Evolutionary conservation across 202 grass and related monocot genomes (phyloP), one percentile per base, ranked within the genome.

Genomic region (Setaria italica): DNA sequence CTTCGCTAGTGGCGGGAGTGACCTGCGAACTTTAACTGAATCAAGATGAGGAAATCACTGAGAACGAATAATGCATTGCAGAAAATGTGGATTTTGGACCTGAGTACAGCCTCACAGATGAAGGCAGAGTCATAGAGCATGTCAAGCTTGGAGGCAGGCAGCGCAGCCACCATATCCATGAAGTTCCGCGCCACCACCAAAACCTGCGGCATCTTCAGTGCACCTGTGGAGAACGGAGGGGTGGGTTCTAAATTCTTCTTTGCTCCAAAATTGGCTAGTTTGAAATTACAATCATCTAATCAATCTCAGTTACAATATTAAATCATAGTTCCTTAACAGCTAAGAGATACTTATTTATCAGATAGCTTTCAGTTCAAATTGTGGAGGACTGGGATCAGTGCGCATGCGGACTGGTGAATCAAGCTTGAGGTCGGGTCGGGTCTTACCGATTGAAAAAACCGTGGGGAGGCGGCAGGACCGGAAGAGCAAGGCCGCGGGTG

Each of bases 101-200:
- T 94, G 81, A 98, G 89, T 56, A 95, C 82, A 5, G 96, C 96
- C 88, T 99, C 96, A 8, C 96, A 95, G 81, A 98, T 95, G 85
- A 98, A 98, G 67, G 90, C 77, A 9, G 90, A 94, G 62, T 94
- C 86, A 17, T 99, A 99, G 54, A 99, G 96, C 76, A 86, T 94
- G 72, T 94, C 90, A 0, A 99, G 82, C 77, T 99, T 99, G 81
- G 86, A 14, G 0, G 91, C 90, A 5, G 96, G 96, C 67, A 98
- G 68, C 9, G 93, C 89, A 0, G 91, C 91, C 91, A 95, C 93
- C 95, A 95, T 93, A 85, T 95, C 95, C 95, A 95, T 95, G 88
- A 98, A 98, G 81, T 95, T 98, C 70, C 91, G 87, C 2, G 91
- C 93, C 0, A 98, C 89, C 25, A 98, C 89, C 90, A 90, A 92